Evolutionary conservation across 1,139 yeast genomes (phyloP), one percentile per base, ranked within the genome.

Genomic region (Yamadazyma conglobata): DNA sequence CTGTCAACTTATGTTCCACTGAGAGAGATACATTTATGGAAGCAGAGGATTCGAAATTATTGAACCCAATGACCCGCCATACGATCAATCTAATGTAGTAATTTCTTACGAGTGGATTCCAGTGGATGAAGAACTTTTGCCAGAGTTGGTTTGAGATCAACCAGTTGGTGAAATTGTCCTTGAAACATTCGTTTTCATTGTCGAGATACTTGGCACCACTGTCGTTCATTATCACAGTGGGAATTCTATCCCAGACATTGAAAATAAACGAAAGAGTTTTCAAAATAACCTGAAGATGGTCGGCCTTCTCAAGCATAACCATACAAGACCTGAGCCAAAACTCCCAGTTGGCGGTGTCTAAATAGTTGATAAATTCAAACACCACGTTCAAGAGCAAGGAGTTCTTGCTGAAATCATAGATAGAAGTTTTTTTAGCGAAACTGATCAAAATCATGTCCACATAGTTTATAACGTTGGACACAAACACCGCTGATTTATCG

Each of bases 171-270:
- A 79, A 62, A 42, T 66, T 28, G 12, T 22, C 26, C 13, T 40
- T 59, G 41, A 65, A 52, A 36, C 71, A 57, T 37, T 65, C 64
- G 12, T 31, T 10, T 18, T 18, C 31, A 11, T n/a, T 15, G 18
- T 9, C 14, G 11, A 19, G 6, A 36, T 71, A 57, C 37, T 65
- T 64, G n/a, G n/a, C n/a, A 31, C 28, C 5, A 5, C 15, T 17
- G 16, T 19, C 10, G 4, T 25, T 26, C 6, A n/a, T 6, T 10
- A 20, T 8, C 4, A 16, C 11, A 30, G 42, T 60, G 6, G 95
- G 91, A n/a, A 86, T 64, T 43, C 67, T 58, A 30, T 78, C 82
- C 94, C 95, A 86, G 3, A 79, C 54, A 50, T 84, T 82, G 58
- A 79, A 85, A 34, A 86, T 53, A 38, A 80, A 71, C 3, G 89